Evolutionary conservation across 345 rosid species (phyloP), one percentile per base, ranked within the genome.

Genomic region (Salix udensis): DNA sequence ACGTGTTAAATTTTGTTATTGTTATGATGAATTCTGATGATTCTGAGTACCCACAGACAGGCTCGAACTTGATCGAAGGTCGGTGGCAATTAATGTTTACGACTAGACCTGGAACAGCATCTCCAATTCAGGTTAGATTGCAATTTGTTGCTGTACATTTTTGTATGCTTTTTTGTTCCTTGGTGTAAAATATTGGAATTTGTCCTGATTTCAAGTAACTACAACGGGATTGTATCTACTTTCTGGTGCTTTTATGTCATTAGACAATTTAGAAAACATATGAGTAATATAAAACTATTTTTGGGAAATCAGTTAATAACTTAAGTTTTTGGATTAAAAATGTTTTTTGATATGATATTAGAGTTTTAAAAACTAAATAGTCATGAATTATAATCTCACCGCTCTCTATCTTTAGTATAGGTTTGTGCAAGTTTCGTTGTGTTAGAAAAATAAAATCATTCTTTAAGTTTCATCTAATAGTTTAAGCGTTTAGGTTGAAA

Each of bases 71-170:
- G 69, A 90, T 96, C 16, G 99, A 96, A 86, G 98, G 99, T 64
- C 85, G 90, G 19, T 96, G 99, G 98, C 91, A 89, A 72, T 79
- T 96, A 74, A 91, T 93, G 93, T 96, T 96, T 76, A 96, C 99
- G 0, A 93, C 98, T 39, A 91, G 99, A 86, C 97, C 97, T 30
- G 99, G 97, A 68, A 91, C 99, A 34, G 93, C 99, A 67, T 96
- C 99, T 68, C 98, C 96, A 36, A 90, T 96, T 72, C 99, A 93
- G 93, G 98, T 95, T 74, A 71, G 84, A 65, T 58, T 36, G 65
- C n/a, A 37, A n/a, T 23, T 72, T 39, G 36, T 61, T 62, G 16
- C 39, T 66, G 37, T 24, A 1, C 52, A 40, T 24, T 26, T 15
- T 26, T 36, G 31, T 13, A 12, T 39, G 50, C 50, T 44, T 58